These are phyloP conservation scores for Ceratobasidium sp. DNA, from an alignment of 1,284 basidiomycete species.

Conservation along the genomic window DNA sequence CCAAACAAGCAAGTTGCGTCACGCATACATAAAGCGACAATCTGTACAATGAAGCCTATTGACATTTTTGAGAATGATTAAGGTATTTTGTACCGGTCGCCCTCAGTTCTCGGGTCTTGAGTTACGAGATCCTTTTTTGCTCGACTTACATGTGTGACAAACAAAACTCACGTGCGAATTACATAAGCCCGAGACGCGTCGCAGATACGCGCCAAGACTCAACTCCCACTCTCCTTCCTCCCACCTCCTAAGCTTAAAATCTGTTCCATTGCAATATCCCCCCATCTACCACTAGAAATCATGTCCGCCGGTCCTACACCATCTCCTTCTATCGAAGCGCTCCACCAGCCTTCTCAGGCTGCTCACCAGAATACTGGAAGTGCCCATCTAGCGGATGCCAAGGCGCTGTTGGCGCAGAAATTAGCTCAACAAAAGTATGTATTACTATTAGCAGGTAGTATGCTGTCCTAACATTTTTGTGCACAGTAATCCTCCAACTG, in stretches of 20 bases:
- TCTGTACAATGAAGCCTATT: background rate
- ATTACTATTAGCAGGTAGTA: background rate
- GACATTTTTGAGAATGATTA: background rate
- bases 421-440: constrained; percentile 85
- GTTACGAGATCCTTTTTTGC: background rate
- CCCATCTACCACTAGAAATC: background rate
- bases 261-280: background rate
- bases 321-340: constrained; percentile 11
- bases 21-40: background rate
- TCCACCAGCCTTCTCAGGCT: constrained; percentile 65
- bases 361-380: constrained; percentile 78
- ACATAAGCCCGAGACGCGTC: constrained; percentile 34
- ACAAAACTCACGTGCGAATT: background rate
- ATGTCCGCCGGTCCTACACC: constrained; percentile 26
- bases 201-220: constrained; percentile 34
- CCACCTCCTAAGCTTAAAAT: background rate
- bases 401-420: constrained; percentile 88
- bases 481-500: constrained; percentile 79
- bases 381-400: constrained; percentile 64
- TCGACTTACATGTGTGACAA: constrained; percentile 4
- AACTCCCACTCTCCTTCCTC: constrained; percentile 12
- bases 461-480: constrained; percentile 32
- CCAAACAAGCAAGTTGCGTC: background rate
- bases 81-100: too few relatives aligned
- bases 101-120: background rate